Conservation (phyloP, 768 basidiomycete genomes). For the Kwoniella dendrophila region DNA sequence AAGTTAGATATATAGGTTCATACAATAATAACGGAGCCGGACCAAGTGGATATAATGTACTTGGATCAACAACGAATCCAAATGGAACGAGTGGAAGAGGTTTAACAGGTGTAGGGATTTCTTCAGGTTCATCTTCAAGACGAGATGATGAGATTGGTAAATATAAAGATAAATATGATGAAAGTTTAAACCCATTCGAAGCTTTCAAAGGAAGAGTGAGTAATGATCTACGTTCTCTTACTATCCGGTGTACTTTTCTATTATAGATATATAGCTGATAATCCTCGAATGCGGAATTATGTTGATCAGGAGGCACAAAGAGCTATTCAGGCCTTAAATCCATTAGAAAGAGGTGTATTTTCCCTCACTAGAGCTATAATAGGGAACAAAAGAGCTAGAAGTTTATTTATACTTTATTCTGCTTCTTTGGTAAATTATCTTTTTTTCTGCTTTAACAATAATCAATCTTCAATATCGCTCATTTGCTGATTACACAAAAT, state of each 20-base stretch:
- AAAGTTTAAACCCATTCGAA: slow-evolving; percentile 97
- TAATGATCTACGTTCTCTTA: slow-evolving; percentile 32
- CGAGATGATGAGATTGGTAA: slow-evolving; percentile 75
- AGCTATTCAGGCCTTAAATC: slow-evolving; percentile 87
- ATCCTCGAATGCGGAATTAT: neutral
- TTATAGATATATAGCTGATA: neutral
- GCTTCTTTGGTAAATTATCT: slow-evolving; percentile 43
- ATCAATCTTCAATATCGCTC: neutral
- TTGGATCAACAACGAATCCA: slow-evolving; percentile 19
- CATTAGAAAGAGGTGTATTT: slow-evolving; percentile 84
- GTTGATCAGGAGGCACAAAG: slow-evolving; percentile 80
- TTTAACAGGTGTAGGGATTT: slow-evolving; percentile 32
- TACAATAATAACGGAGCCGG: slow-evolving; percentile 69
- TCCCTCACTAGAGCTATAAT: slow-evolving; percentile 80
- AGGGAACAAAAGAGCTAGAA: slow-evolving; percentile 85
- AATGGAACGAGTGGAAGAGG: too few species aligned
- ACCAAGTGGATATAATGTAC: slow-evolving; percentile 23
- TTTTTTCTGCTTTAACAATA: neutral
- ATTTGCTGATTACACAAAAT: neutral
- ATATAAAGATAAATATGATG: slow-evolving; percentile 89
- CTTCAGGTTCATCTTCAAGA: slow-evolving; percentile 29
- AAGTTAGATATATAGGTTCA: slow-evolving; percentile 97
- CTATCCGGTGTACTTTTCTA: neutral
- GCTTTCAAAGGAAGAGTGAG: slow-evolving; percentile 91
- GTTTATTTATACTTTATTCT: slow-evolving; percentile 86